These are phyloP conservation scores for Mortierella claussenii DNA, from an alignment of 192 early-diverging fungal species.

Conservation along the genomic window DNA sequence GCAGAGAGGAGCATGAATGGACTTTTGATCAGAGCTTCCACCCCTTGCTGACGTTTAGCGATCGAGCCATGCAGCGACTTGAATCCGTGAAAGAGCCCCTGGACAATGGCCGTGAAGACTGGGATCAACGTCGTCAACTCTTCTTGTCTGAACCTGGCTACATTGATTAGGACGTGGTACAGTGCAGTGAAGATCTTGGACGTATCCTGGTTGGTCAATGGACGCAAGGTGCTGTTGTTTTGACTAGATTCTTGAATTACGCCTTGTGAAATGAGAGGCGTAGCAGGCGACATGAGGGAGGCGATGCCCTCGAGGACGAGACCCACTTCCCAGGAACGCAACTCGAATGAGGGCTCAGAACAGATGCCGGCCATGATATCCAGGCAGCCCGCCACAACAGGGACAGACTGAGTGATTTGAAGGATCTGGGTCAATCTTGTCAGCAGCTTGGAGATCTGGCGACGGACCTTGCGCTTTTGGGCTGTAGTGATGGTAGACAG, in stretches of 20 bases:
- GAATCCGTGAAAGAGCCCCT: slow-evolving; percentile 68
- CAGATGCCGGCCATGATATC: slow-evolving; percentile 53
- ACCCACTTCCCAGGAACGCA: slow-evolving; percentile 46
- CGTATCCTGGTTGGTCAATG: slow-evolving; percentile 43
- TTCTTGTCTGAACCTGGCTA: slow-evolving; percentile 62
- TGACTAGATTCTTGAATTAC: slow-evolving; percentile 8
- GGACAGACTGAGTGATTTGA: slow-evolving; percentile 47
- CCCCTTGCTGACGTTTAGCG: slow-evolving; percentile 46
- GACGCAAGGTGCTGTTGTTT: background rate
- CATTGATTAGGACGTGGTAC: slow-evolving; percentile 61
- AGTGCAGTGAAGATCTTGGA: slow-evolving; percentile 58
- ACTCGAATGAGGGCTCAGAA: slow-evolving; percentile 29
- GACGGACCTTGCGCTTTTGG: slow-evolving; percentile 54
- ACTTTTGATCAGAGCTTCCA: slow-evolving; percentile 37
- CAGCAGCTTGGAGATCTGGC: slow-evolving; percentile 47
- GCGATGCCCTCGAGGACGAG: slow-evolving; percentile 44
- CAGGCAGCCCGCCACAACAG: slow-evolving; percentile 40
- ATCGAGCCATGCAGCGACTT: slow-evolving; percentile 61
- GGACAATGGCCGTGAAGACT: slow-evolving; percentile 61
- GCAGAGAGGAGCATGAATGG: slow-evolving; percentile 55
- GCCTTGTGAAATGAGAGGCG: slow-evolving; percentile 38
- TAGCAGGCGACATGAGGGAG: slow-evolving; percentile 56
- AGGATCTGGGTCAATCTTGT: slow-evolving; percentile 51
- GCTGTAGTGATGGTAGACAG: slow-evolving; percentile 14
- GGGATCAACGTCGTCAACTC: slow-evolving; percentile 61